Evolutionary conservation across 164 flowering plant genomes (phyloP), one percentile per base, ranked within the genome.

Genomic region (Annona squamosa): DNA sequence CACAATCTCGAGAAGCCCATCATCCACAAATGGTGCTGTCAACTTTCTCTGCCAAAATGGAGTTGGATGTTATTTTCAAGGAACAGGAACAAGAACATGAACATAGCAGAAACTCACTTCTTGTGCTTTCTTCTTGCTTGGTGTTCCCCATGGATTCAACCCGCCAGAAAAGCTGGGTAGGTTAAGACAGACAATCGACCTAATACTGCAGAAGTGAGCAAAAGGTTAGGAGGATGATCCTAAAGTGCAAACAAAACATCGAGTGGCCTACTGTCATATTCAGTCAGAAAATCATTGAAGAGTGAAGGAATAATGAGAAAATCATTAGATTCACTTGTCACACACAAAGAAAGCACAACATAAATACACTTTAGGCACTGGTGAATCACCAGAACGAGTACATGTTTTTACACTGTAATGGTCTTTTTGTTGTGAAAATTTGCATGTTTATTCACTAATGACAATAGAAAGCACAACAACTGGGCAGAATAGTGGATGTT

Each of bases 151-250:
- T 9, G 97, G 97, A 79, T 92, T 87, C 16, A 94, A 83, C 72
- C 98, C 98, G 76, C 98, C 98, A 52, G 96, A 94, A 81, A 94
- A 94, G 80, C 97, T 94, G 10, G 97, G 96, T 80, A 91, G 81
- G 80, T 94, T 94, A 47, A 94, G 89, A 83, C 97, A 91, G 19
- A 91, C 79, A 52, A 94, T 89, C 3, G 98, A 94, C 79, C 97
- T 82, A 79, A 94, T 90, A 75, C 98, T 94, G 94, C 48, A 88
- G 12, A 66, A 46, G 46, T 46, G 26, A 62, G 26, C 48, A 44
- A 3, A 73, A 46, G 5, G 46, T 75, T 65, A 68, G 48, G 48
- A 65, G 44, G 18, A 66, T 72, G 3, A 66, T 16, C 42, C 16
- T 18, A 2, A 66, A n/a, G 68, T 66, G 42, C 13, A 4, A 26